Percentiles rank a stretch among this genome's conserved stretches.
Evolutionary conservation across 1,139 yeast species (phyloP).

Genomic region (Blastobotrys aristatus): DNA sequence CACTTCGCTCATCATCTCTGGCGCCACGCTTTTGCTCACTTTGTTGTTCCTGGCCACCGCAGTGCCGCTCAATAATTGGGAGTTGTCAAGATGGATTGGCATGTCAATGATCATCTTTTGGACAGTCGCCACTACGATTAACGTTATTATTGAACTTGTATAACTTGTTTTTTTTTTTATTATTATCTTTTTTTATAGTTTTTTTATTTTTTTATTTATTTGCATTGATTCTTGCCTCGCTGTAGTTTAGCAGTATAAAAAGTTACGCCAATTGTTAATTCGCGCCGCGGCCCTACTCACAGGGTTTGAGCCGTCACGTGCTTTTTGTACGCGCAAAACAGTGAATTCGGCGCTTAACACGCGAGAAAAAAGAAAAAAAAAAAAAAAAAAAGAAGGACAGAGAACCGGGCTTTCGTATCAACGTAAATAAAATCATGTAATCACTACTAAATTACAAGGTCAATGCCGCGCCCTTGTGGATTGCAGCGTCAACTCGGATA

Average conservation of each 20-base stretch:
- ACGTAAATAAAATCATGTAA: too few species aligned
- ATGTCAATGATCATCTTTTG: conserved; percentile 49
- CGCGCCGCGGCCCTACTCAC: too few species aligned
- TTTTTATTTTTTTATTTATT: too few species aligned
- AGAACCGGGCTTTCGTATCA: too few species aligned
- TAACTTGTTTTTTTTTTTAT: not conserved
- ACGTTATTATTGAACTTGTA: conserved; percentile 27
- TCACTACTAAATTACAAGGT: conserved; percentile 5
- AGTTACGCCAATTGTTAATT: too few species aligned
- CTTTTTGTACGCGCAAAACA: too few species aligned
- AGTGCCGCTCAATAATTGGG: conserved; percentile 65
- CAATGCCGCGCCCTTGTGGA: conserved; percentile 7
- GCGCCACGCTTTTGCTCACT: conserved; percentile 49
- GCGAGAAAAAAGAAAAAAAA: not conserved
- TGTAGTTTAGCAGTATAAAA: too few species aligned
- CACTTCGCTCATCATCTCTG: conserved; percentile 47
- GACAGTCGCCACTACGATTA: conserved; percentile 39
- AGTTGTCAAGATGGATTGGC: conserved; percentile 56
- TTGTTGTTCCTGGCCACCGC: conserved; percentile 48
- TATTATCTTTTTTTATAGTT: not conserved
- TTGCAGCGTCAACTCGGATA: conserved; percentile 17
- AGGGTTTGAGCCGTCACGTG: too few species aligned
- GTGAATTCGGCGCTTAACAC: not conserved
- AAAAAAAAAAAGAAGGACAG: conserved; percentile 3
- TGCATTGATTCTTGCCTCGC: too few species aligned